phyloP scores from a whole-genome alignment of 2,329 filamentous ascomycete species.

The Pseudovirgaria hyperparasitica region DNA sequence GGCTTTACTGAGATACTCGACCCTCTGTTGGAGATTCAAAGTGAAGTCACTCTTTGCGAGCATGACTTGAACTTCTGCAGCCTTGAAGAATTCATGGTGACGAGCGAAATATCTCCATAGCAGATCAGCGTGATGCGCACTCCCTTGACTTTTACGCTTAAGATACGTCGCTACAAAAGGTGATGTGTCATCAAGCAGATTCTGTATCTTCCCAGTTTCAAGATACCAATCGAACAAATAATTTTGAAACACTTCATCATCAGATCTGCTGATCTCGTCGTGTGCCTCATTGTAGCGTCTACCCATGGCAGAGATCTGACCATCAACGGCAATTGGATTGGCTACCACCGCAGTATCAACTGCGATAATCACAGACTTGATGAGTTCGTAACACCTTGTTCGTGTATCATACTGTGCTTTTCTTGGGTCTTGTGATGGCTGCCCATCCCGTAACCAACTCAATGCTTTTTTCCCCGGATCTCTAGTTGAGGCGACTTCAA shows the following conservation, averaged over 20 bases:
- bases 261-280: slow-evolving; percentile 72
- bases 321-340: slow-evolving; percentile 65
- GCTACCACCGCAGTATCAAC: slow-evolving; percentile 59
- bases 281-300: slow-evolving; percentile 83
- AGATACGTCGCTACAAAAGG: slow-evolving; percentile 80
- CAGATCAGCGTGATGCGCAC: slow-evolving; percentile 72
- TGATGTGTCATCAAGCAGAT: slow-evolving; percentile 73
- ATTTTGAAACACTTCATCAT: slow-evolving; percentile 89
- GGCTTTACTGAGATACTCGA: slow-evolving; percentile 79
- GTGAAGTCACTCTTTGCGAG: slow-evolving; percentile 73
- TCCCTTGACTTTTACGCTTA: slow-evolving; percentile 57
- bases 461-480: slow-evolving; percentile 80
- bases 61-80: slow-evolving; percentile 72
- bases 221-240: slow-evolving; percentile 99
- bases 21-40: slow-evolving; percentile 70
- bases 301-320: slow-evolving; percentile 59
- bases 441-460: slow-evolving; percentile 76
- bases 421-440: slow-evolving; percentile 58
- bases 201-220: slow-evolving; percentile 67
- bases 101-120: slow-evolving; percentile 89
- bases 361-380: slow-evolving; percentile 66
- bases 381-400: slow-evolving; percentile 71
- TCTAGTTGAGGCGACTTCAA: slow-evolving; percentile 69
- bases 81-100: slow-evolving; percentile 70
- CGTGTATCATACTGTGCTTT: slow-evolving; percentile 55